Conservation (phyloP, 805 yeast genomes). For the Kluyveromyces starmeri region DNA sequence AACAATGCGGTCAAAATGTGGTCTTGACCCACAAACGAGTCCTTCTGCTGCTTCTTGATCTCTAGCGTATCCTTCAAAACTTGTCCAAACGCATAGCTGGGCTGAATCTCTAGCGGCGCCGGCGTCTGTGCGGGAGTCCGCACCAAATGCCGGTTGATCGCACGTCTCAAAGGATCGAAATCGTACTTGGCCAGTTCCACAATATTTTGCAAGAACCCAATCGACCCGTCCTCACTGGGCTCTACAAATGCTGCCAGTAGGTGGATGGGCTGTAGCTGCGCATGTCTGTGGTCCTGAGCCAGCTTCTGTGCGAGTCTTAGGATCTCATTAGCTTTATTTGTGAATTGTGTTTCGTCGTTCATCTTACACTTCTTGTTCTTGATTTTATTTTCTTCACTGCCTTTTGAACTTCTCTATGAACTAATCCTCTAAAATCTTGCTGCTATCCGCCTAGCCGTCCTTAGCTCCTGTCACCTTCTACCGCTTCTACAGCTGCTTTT, state of each 20-base stretch:
- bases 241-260: conserved; percentile 84
- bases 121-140: conserved; percentile 84
- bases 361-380: too few relatives aligned
- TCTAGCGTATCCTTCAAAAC: conserved; percentile 67
- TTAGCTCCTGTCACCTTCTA: too few relatives aligned
- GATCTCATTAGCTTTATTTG: conserved; percentile 85
- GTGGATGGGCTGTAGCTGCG: conserved; percentile 83
- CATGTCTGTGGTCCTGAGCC: conserved; percentile 77
- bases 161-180: conserved; percentile 69
- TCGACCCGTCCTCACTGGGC: conserved; percentile 42
- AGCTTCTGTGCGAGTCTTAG: conserved; percentile 71
- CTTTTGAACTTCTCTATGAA: too few relatives aligned
- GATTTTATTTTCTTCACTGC: too few relatives aligned
- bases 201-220: conserved; percentile 68
- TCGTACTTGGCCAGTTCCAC: conserved; percentile 83
- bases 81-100: conserved; percentile 68
- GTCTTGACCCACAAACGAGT: conserved; percentile 87
- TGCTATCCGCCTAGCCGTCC: too few relatives aligned
- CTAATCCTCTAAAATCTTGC: too few relatives aligned
- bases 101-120: conserved; percentile 72
- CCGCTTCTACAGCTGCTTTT: too few relatives aligned
- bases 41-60: conserved; percentile 81
- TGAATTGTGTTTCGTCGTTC: conserved; percentile 60
- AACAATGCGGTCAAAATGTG: conserved; percentile 79
- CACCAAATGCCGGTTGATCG: conserved; percentile 73